Conservation (phyloP, 2,329 filamentous ascomycete genomes). For the Claviceps sp. region DNA sequence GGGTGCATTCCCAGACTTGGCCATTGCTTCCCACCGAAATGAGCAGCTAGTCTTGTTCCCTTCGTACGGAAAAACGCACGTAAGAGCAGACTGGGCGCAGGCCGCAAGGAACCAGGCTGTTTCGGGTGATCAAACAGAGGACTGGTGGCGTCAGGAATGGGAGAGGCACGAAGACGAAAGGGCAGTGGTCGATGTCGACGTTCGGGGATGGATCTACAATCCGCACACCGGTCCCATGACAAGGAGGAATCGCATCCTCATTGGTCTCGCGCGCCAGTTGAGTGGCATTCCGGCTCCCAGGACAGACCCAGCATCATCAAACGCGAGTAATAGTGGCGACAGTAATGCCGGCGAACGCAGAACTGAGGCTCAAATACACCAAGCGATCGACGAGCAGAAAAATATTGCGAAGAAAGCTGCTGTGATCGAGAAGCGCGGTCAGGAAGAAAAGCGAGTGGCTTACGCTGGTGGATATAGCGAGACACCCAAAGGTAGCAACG, state of each 20-base stretch:
- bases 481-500: slow-evolving; percentile 33
- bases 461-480: slow-evolving; percentile 64
- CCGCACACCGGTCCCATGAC: slow-evolving; percentile 76
- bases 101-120: slow-evolving; percentile 14
- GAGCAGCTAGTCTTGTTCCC: slow-evolving; percentile 95
- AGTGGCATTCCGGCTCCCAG: slow-evolving; percentile 70
- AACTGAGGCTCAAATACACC: slow-evolving; percentile 19
- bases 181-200: slow-evolving; percentile 84
- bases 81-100: slow-evolving; percentile 31
- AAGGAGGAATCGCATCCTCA: slow-evolving; percentile 71
- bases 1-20: slow-evolving; percentile 70
- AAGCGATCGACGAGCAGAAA: slow-evolving; percentile 43
- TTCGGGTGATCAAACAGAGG: slow-evolving; percentile 31
- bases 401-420: slow-evolving; percentile 63
- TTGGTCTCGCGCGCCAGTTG: slow-evolving; percentile 74
- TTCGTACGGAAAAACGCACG: slow-evolving; percentile 71
- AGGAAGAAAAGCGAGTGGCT: slow-evolving; percentile 57
- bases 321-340: slow-evolving; percentile 3
- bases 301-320: slow-evolving; percentile 18
- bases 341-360: slow-evolving; percentile 9
- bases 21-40: slow-evolving; percentile 64
- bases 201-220: slow-evolving; percentile 88
- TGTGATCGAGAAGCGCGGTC: slow-evolving; percentile 58
- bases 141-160: slow-evolving; percentile 71
- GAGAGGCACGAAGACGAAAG: slow-evolving; percentile 67